Conservation (phyloP, 495 filamentous ascomycete genomes). For the Apiosordaria backusii region DNA sequence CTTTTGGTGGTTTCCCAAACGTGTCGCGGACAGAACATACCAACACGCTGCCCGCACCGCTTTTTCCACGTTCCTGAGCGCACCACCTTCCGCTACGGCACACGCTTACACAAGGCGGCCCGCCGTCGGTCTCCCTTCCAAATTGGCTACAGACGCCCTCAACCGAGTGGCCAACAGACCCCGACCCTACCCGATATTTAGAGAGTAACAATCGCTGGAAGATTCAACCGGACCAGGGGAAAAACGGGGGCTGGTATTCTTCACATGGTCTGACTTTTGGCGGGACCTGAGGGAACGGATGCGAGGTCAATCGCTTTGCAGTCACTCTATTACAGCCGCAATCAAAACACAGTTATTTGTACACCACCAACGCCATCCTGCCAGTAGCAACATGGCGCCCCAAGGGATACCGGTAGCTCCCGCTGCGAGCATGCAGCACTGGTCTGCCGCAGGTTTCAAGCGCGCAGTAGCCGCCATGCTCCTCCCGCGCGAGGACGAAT, state of each 20-base stretch:
- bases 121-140: not conserved
- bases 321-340: no score
- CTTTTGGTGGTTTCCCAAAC: not conserved
- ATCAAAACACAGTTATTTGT: no score
- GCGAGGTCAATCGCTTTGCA: not conserved
- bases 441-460: conserved; percentile 10
- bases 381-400: conserved; percentile 11
- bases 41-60: not conserved
- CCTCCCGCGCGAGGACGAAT: conserved; percentile 19
- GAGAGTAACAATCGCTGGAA: not conserved
- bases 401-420: not conserved
- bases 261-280: not conserved
- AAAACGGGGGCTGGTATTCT: no score
- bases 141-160: not conserved
- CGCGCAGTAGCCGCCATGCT: conserved; percentile 20
- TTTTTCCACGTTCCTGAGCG: conserved; percentile 1
- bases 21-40: not conserved
- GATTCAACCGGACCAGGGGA: not conserved
- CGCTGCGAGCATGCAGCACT: not conserved
- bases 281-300: not conserved
- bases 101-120: not conserved
- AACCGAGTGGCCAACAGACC: not conserved
- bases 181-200: not conserved
- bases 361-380: not conserved
- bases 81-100: not conserved